Conservation (phyloP, 371 early-diverging fungal genomes). For the Coemansia sp. region DNA sequence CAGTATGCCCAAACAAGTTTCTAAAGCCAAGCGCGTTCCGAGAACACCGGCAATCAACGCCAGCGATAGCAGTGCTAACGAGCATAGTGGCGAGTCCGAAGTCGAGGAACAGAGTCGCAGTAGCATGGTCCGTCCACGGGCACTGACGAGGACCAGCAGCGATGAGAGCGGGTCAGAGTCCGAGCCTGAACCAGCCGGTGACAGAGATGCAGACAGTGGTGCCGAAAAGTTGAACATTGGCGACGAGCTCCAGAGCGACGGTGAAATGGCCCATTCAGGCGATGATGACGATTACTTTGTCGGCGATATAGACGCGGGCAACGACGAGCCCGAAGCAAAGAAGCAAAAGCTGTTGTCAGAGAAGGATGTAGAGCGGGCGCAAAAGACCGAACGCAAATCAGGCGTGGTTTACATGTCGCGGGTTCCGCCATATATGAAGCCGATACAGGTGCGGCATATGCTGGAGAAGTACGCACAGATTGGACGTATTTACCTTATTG, state of each 20-base stretch:
- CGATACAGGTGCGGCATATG: conserved; percentile 70
- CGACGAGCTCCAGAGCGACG: background rate
- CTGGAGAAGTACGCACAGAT: conserved; percentile 74
- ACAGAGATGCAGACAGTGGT: background rate
- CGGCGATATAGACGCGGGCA: conserved; percentile 20
- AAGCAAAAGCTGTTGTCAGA: conserved; percentile 63
- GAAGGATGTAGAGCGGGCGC: conserved; percentile 67
- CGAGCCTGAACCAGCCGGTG: conserved; percentile 9
- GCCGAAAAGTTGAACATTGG: background rate
- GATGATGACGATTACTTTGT: conserved; percentile 24
- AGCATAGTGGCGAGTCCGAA: conserved; percentile 1
- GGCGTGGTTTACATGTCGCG: conserved; percentile 91
- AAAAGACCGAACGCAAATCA: conserved; percentile 67
- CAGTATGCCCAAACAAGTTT: too few relatives aligned
- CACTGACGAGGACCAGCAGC: background rate
- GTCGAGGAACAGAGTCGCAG: conserved; percentile 14
- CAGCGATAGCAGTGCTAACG: background rate
- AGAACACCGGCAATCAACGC: too few relatives aligned
- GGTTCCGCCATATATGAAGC: conserved; percentile 91
- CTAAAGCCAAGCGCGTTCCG: too few relatives aligned
- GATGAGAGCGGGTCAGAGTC: conserved; percentile 10
- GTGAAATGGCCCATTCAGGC: conserved; percentile 1
- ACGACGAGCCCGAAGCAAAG: conserved; percentile 23
- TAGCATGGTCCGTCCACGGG: conserved; percentile 1
- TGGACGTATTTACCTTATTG: conserved; percentile 82